Base-by-base conservation (phyloP, 2,329 filamentous ascomycete species). In the Aplosporella prunicola region DNA sequence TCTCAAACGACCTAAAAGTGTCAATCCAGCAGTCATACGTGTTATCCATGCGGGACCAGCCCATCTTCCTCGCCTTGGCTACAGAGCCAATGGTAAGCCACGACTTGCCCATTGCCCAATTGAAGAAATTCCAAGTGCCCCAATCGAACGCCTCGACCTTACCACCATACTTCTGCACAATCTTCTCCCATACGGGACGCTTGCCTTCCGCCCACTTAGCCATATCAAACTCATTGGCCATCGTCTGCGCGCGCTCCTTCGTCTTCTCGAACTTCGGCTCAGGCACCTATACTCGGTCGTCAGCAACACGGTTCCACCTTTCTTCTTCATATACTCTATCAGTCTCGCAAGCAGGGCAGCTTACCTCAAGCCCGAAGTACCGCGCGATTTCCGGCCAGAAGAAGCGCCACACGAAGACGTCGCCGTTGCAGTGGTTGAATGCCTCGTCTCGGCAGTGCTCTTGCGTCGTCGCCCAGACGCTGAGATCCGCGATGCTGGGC, bases 371-470 rank as follows among this genome's bases (percentile, higher is more conserved):
- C 2, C 55, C 56, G 23, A 63, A 64, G 5, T 56, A 53, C 5
- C 37, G 37, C 0, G 60, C 62, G 0, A 66, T 32, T n/a, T 54
- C 51, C 1, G 63, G 62, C 63, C 63, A 67, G 32, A 64, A 47
- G 15, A 52, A 56, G 20, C 60, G 57, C 48, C 56, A 66, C 1
- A 51, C 52, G 30, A 62, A 49, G 6, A 51, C 49, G 20, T 62
- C 57, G 5, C 61, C 60, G 25, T 66, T 63, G 13, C 55, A 51
- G 16, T 62, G 53, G 32, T 66, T 67, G 48, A 67, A 64, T 5
- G 53, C 53, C n/a, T 67, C 39, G 32, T 66, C 61, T 5, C 47
- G 51, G 8, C 51, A 52, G 2, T 48, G 45, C 0, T 48, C 43
- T 17, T 54, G 49, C 2, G 48, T 49, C 0, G 58, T 51, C 2